Conservation (phyloP, 768 basidiomycete genomes). For the Rhizopogon roseolus region DNA sequence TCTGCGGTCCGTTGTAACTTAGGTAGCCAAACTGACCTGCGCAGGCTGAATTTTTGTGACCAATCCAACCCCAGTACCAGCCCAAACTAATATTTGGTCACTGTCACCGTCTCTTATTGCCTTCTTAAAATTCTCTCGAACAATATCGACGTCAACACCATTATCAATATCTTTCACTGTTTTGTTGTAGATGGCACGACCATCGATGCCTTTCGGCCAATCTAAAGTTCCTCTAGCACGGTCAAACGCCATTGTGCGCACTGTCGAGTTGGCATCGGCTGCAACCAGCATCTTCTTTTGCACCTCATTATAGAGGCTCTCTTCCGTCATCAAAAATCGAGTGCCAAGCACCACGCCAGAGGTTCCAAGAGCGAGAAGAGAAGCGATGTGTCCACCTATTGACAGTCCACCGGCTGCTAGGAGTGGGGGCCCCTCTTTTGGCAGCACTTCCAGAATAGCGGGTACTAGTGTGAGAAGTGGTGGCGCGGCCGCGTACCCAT, state of each 20-base stretch:
- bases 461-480: conserved; percentile 60
- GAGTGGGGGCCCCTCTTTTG: conserved; percentile 43
- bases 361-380: conserved; percentile 62
- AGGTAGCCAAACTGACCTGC: conserved; percentile 26
- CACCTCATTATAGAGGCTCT: conserved; percentile 50
- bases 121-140: conserved; percentile 41
- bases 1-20: background rate
- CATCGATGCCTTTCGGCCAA: conserved; percentile 62
- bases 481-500: conserved; percentile 53
- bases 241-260: conserved; percentile 64
- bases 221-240: conserved; percentile 46
- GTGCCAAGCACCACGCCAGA: conserved; percentile 71
- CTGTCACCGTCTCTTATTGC: conserved; percentile 42
- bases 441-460: conserved; percentile 41
- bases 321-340: conserved; percentile 64
- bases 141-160: conserved; percentile 37
- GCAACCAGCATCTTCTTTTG: conserved; percentile 50
- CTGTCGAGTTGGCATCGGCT: conserved; percentile 41
- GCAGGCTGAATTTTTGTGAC: conserved; percentile 41
- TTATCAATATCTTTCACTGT: conserved; percentile 54
- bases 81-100: conserved; percentile 58
- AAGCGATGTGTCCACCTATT: conserved; percentile 59
- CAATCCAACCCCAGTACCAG: conserved; percentile 59
- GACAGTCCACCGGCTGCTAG: conserved; percentile 75
- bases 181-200: conserved; percentile 40